Conservation (phyloP, 2,329 filamentous ascomycete species). For the Bipolaris zeicola region DNA sequence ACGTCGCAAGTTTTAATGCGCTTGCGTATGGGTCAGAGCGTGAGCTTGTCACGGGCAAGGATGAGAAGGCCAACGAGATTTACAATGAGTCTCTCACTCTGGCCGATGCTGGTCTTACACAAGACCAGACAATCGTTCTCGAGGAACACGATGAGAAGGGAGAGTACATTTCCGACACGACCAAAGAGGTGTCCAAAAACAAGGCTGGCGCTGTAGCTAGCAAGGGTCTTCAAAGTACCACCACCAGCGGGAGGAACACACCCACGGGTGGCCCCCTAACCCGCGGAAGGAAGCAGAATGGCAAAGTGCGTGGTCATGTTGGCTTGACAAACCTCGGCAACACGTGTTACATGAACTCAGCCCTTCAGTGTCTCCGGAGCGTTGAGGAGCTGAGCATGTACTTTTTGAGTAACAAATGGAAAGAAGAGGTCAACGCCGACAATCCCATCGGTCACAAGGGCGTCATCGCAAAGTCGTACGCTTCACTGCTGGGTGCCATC, state of each 20-base stretch:
- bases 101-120: constrained; percentile 68
- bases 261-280: constrained; percentile 70
- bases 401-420: constrained; percentile 72
- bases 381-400: constrained; percentile 94
- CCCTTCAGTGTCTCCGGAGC: constrained; percentile 89
- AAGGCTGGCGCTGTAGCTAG: constrained; percentile 44
- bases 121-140: constrained; percentile 77
- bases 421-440: constrained; percentile 78
- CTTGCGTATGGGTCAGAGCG: constrained; percentile 68
- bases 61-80: constrained; percentile 73
- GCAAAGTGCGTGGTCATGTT: constrained; percentile 74
- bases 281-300: constrained; percentile 72
- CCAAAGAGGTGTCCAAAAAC: constrained; percentile 52
- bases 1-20: constrained; percentile 65
- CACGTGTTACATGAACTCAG: constrained; percentile 99
- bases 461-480: constrained; percentile 84
- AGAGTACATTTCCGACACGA: constrained; percentile 60
- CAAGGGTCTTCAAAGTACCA: constrained; percentile 48
- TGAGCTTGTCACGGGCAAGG: constrained; percentile 67
- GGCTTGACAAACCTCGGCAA: constrained; percentile 92
- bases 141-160: constrained; percentile 69
- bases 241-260: constrained; percentile 68
- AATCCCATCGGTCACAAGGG: constrained; percentile 89
- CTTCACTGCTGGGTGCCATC: constrained; percentile 74
- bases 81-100: constrained; percentile 77